These are phyloP conservation scores for Fusarium agapanthi DNA, from an alignment of 2,329 filamentous ascomycete genomes.

Conservation along the genomic window DNA sequence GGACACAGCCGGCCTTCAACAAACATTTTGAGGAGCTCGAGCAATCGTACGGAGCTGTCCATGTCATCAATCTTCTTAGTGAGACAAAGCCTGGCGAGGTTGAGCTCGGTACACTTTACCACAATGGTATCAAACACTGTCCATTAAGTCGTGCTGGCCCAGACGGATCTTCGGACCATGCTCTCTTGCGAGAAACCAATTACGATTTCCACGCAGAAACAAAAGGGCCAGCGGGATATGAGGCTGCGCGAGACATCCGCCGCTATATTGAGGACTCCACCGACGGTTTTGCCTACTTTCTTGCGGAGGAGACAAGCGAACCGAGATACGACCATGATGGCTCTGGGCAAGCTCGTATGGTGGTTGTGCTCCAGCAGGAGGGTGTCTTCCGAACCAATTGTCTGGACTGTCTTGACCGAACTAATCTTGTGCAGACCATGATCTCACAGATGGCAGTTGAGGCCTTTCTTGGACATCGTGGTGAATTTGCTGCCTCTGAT, in stretches of 20 bases:
- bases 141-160: constrained; percentile 71
- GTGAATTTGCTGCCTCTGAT: constrained; percentile 75
- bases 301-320: constrained; percentile 77
- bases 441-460: constrained; percentile 94
- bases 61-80: constrained; percentile 94
- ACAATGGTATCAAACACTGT: constrained; percentile 77
- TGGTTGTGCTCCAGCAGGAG: constrained; percentile 87
- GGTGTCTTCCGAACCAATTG: constrained; percentile 98
- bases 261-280: constrained; percentile 80
- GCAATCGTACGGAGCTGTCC: constrained; percentile 85
- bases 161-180: constrained; percentile 69
- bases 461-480: constrained; percentile 78
- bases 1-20: constrained; percentile 93
- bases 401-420: constrained; percentile 93
- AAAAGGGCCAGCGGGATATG: constrained; percentile 84
- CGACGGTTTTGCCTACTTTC: constrained; percentile 90
- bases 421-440: constrained; percentile 94
- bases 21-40: constrained; percentile 93
- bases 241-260: constrained; percentile 86
- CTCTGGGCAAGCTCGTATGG: constrained; percentile 56
- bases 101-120: constrained; percentile 83
- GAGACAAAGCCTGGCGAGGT: constrained; percentile 86
- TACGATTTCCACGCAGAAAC: constrained; percentile 98
- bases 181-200: constrained; percentile 81
- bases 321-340: constrained; percentile 50